A percentile compares a stretch with the other conserved stretches of the same genome.
Evolutionary conservation across 495 filamentous ascomycete genomes (phyloP).

Genomic region (Neurospora africana): DNA sequence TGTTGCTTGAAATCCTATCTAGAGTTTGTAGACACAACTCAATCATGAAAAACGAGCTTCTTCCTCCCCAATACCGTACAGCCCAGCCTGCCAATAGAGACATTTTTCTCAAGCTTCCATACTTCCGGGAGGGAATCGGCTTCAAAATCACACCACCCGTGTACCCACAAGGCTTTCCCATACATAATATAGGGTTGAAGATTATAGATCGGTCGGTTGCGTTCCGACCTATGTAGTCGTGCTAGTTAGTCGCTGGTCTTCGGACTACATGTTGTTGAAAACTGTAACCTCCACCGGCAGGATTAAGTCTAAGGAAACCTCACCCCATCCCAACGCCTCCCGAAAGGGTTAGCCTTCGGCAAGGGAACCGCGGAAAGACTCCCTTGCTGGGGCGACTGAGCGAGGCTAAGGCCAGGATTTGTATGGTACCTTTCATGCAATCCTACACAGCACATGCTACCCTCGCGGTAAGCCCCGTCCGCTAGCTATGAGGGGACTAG

Average conservation of each 20-base stretch:
- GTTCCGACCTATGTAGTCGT: neutral
- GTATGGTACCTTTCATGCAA: neutral
- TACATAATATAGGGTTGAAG: neutral
- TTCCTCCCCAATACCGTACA: neutral
- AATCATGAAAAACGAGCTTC: neutral
- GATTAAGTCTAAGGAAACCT: neutral
- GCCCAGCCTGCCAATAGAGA: neutral
- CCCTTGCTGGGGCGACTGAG: neutral
- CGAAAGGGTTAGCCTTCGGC: neutral
- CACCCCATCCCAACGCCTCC: neutral
- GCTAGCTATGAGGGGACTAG: neutral
- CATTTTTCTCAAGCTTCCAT: neutral
- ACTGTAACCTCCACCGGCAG: neutral
- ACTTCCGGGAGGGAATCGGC: neutral
- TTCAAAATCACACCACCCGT: neutral
- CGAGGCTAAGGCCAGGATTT: neutral
- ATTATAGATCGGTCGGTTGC: neutral
- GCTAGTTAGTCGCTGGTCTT: neutral
- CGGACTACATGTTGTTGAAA: neutral
- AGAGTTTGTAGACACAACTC: neutral
- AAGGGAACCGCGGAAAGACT: neutral
- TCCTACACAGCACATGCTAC: neutral
- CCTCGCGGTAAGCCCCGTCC: neutral
- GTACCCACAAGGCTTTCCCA: neutral
- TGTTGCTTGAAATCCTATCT: neutral